Base-by-base conservation (phyloP, 495 filamentous ascomycete genomes). In the Penicillium flavigenum region DNA sequence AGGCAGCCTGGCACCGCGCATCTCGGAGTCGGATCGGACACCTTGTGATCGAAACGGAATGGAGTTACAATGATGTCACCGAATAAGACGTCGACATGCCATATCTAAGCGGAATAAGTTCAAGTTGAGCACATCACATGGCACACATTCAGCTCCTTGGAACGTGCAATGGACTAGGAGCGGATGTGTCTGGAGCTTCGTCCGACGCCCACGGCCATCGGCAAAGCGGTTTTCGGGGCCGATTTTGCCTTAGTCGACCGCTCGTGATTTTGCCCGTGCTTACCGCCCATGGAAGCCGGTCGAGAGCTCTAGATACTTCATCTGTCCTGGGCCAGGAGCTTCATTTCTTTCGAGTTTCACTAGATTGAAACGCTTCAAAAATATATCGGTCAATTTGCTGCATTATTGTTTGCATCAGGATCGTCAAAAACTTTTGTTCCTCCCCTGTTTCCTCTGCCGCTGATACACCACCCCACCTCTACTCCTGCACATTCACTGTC, bases 1-100 rank as follows among this genome's bases (percentile, higher is more conserved):
- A 49, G 72, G 69, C 32, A 73, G 54, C 61, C 71, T 68, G 62
- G 71, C 62, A 63, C 74, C 71, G 75, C 76, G 75, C 75, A 77
- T 78, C 59, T 69, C 69, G 64, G 58, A 64, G 46, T 46, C 62
- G 47, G 49, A 53, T 56, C 53, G 49, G 57, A 55, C 1, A 47
- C 20, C 20, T 20, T 20, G 49, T 22, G 58, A 51, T 64, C 55
- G 59, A 66, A 67, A 36, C 56, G 58, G 58, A 65, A 59, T 49
- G 48, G 60, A 56, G 48, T 49, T 55, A 63, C 41, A 56, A 63
- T 63, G 56, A 62, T 63, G 58, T 71, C 63, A 71, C 54, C 49
- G 62, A 58, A 50, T 50, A 20, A 29, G 58, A 59, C 45, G 58
- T 63, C 56, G 60, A 38, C 41, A 64, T 71, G 73, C 70, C 76